These are phyloP conservation scores for Thraustotheca clavata DNA, from an alignment of 352 stramenopile genomes.

Conservation along the genomic window DNA sequence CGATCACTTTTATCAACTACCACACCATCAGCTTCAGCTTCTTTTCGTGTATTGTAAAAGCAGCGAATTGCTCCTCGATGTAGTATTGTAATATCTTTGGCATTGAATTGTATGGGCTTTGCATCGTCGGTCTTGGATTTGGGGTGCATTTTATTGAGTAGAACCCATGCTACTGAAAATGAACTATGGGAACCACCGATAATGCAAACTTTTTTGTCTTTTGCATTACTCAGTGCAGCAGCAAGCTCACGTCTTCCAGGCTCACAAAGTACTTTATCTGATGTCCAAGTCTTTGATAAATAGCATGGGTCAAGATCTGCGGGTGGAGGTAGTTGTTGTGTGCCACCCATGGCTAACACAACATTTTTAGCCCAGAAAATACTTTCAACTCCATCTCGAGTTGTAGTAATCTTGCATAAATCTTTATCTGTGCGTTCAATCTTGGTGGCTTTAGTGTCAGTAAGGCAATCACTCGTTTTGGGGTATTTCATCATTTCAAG, in stretches of 20 bases:
- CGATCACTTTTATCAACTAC: slow-evolving; percentile 47
- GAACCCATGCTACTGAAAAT: slow-evolving; percentile 74
- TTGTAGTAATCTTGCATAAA: slow-evolving; percentile 12
- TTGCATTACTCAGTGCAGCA: slow-evolving; percentile 34
- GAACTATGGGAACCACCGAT: slow-evolving; percentile 79
- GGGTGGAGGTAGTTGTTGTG: slow-evolving; percentile 34
- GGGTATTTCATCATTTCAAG: slow-evolving; percentile 39
- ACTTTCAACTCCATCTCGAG: background rate
- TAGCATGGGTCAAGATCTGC: slow-evolving; percentile 33
- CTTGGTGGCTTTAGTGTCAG: slow-evolving; percentile 40
- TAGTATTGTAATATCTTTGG: slow-evolving; percentile 74
- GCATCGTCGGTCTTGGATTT: no score
- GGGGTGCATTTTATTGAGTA: slow-evolving; percentile 38
- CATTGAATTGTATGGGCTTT: slow-evolving; percentile 32
- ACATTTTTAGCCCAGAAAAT: slow-evolving; percentile 49
- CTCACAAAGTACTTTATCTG: slow-evolving; percentile 52
- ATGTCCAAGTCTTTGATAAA: slow-evolving; percentile 51
- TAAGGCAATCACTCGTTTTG: slow-evolving; percentile 35
- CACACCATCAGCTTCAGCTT: slow-evolving; percentile 62
- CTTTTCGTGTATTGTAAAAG: slow-evolving; percentile 68
- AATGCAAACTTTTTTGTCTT: slow-evolving; percentile 60
- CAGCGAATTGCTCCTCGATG: slow-evolving; percentile 68
- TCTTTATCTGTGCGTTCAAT: slow-evolving; percentile 25
- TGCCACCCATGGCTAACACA: slow-evolving; percentile 55
- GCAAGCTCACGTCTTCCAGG: slow-evolving; percentile 48